Conservation (phyloP, 2,329 filamentous ascomycete genomes). For the Pestalotiopsis sp. region DNA sequence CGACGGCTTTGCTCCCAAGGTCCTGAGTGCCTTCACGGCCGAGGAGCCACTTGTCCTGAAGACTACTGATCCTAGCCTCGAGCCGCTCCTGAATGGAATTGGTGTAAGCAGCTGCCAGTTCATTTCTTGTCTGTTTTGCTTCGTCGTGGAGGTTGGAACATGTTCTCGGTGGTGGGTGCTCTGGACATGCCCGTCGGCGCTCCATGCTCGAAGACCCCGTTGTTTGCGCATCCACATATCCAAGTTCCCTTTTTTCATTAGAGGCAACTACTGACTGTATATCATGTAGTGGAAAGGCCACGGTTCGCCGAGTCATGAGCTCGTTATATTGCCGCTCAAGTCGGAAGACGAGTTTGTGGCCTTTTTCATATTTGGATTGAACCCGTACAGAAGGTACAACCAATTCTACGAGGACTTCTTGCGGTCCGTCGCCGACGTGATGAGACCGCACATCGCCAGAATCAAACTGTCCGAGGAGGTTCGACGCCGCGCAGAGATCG, state of each 20-base stretch:
- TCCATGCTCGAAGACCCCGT: background rate
- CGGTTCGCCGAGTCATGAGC: conserved; percentile 18
- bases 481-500: conserved; percentile 21
- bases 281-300: conserved; percentile 17
- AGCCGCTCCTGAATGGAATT: conserved; percentile 16
- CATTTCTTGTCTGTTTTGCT: background rate
- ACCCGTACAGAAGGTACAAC: conserved; percentile 22
- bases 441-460: conserved; percentile 21
- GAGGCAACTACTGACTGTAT: background rate
- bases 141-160: background rate
- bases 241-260: background rate
- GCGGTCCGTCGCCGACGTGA: conserved; percentile 20
- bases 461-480: conserved; percentile 24
- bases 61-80: conserved; percentile 15
- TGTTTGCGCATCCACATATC: background rate
- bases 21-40: conserved; percentile 19
- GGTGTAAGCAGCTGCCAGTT: background rate
- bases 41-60: conserved; percentile 19
- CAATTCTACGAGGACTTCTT: conserved; percentile 22
- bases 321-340: conserved; percentile 21
- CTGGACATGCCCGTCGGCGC: too few relatives aligned
- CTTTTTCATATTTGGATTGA: conserved; percentile 25
- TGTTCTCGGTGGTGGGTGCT: too few relatives aligned
- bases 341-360: conserved; percentile 18
- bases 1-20: conserved; percentile 22